These are phyloP conservation scores for Ceratocystis eucalypticola DNA, from an alignment of 2,329 filamentous ascomycete species.

Conservation along the genomic window DNA sequence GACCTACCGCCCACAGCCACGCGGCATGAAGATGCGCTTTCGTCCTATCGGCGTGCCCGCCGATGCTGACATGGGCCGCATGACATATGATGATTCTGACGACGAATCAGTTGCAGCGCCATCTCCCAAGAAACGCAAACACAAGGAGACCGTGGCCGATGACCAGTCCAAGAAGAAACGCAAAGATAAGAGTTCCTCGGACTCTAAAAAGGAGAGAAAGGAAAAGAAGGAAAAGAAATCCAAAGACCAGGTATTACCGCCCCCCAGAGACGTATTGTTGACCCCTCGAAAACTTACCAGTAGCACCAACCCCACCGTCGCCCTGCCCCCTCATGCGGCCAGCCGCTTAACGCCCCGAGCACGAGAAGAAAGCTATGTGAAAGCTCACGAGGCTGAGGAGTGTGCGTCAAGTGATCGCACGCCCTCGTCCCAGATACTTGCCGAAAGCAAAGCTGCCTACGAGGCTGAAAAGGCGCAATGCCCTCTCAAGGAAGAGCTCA, in stretches of 20 bases:
- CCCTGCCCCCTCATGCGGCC: neutral
- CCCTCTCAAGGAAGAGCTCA: neutral
- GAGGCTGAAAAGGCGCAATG: neutral
- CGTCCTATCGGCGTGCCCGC: conserved; percentile 45
- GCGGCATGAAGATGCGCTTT: conserved; percentile 53
- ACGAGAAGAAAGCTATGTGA: neutral
- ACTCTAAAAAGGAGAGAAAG: conserved; percentile 17
- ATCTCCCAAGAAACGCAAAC: conserved; percentile 19
- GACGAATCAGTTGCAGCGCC: conserved; percentile 11
- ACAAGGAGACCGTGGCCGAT: neutral
- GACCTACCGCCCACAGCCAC: conserved; percentile 49
- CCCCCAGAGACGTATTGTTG: neutral
- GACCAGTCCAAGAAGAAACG: conserved; percentile 19
- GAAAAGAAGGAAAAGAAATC: conserved; percentile 17
- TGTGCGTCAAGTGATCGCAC: conserved; percentile 1
- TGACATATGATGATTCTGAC: conserved; percentile 17
- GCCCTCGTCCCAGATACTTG: neutral
- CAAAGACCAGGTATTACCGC: conserved; percentile 16
- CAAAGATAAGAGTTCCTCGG: conserved; percentile 15
- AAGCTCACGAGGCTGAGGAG: neutral
- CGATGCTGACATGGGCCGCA: conserved; percentile 31
- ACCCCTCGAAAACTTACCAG: neutral
- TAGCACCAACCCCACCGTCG: neutral
- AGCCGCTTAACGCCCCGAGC: neutral
- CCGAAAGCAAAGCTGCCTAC: neutral